Evolutionary conservation across 495 filamentous ascomycete species (phyloP).

Genomic region (Oidiodendron maius): DNA sequence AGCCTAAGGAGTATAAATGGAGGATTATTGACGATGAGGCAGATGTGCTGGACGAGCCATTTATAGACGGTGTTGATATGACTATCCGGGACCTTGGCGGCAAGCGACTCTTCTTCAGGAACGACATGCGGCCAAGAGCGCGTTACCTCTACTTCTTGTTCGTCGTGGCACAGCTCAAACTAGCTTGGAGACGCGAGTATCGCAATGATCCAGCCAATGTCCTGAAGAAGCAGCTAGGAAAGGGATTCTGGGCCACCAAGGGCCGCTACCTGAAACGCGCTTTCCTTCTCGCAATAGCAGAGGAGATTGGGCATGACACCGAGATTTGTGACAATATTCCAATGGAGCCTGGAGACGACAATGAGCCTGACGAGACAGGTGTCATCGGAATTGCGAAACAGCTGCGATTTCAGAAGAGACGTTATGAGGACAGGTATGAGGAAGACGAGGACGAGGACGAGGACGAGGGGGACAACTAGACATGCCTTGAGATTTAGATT

Average conservation of each 20-base stretch:
- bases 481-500: too few species aligned
- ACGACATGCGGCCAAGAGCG: constrained; percentile 16
- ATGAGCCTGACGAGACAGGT: too few species aligned
- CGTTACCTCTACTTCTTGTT: constrained; percentile 21
- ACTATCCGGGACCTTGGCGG: neutral
- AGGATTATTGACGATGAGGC: constrained; percentile 11
- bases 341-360: too few species aligned
- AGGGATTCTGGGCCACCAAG: constrained; percentile 18
- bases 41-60: neutral
- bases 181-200: constrained; percentile 18
- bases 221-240: constrained; percentile 13
- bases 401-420: too few species aligned
- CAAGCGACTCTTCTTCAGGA: constrained; percentile 16
- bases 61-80: neutral
- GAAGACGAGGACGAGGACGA: too few species aligned
- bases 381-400: too few species aligned
- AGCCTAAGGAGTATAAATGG: constrained; percentile 16
- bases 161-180: constrained; percentile 13
- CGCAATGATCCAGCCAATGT: constrained; percentile 3
- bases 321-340: too few species aligned
- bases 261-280: constrained; percentile 16
- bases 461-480: too few species aligned
- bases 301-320: constrained; percentile 25
- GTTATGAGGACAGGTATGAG: too few species aligned
- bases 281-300: constrained; percentile 19